A percentile compares a stretch with the other conserved stretches of the same genome.
Evolutionary conservation across 2,329 filamentous ascomycete genomes (phyloP).

Genomic region (Xylariaceae sp.): DNA sequence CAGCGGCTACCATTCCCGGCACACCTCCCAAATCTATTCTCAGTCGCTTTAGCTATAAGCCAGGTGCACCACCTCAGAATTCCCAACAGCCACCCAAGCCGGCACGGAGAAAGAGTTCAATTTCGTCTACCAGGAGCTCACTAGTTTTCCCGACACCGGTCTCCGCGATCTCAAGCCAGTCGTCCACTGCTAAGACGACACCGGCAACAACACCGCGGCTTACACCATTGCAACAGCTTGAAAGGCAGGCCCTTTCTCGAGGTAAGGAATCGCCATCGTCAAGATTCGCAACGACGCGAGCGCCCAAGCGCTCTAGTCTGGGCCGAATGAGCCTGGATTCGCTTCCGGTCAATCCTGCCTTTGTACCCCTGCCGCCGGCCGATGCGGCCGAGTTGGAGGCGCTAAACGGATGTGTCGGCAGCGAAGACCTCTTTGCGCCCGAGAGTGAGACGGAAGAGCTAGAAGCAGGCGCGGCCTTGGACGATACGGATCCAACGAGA

Average conservation of each 20-base stretch:
- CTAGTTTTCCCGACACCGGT: slow-evolving; percentile 33
- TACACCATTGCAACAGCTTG: slow-evolving; percentile 53
- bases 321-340: slow-evolving; percentile 33
- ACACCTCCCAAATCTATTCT: slow-evolving; percentile 33
- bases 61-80: slow-evolving; percentile 16
- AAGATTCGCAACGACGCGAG: slow-evolving; percentile 22
- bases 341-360: slow-evolving; percentile 49
- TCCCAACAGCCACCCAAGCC: neutral
- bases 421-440: slow-evolving; percentile 54
- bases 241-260: slow-evolving; percentile 42
- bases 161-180: slow-evolving; percentile 39
- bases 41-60: slow-evolving; percentile 32
- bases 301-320: slow-evolving; percentile 24
- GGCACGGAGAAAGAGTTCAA: slow-evolving; percentile 18
- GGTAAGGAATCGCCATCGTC: slow-evolving; percentile 29
- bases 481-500: slow-evolving; percentile 19
- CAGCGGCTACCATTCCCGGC: slow-evolving; percentile 14
- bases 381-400: slow-evolving; percentile 51
- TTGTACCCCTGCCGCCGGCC: slow-evolving; percentile 52
- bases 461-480: slow-evolving; percentile 22
- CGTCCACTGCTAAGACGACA: slow-evolving; percentile 43
- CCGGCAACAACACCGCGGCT: slow-evolving; percentile 40
- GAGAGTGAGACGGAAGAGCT: slow-evolving; percentile 42
- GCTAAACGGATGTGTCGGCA: slow-evolving; percentile 46
- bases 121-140: slow-evolving; percentile 28